Evolutionary conservation across 2,329 filamentous ascomycete species (phyloP).

Genomic region (Neopestalotiopsis clavispora): DNA sequence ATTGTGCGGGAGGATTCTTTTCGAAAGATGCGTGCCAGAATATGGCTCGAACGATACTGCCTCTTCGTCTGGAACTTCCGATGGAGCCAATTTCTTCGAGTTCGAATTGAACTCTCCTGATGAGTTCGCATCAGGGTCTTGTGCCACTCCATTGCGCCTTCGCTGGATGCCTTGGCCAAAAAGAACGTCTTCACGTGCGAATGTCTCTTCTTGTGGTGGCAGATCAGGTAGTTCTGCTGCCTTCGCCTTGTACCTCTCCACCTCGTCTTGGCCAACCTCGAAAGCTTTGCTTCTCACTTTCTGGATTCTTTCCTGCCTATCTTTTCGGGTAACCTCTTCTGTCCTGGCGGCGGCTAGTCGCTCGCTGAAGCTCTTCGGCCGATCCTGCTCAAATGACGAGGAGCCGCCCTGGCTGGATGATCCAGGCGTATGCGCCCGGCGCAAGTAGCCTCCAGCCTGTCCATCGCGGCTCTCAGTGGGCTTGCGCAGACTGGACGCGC

Average conservation of each 20-base stretch:
- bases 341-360: conserved; percentile 74
- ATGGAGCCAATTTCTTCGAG: conserved; percentile 32
- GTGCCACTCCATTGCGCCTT: conserved; percentile 47
- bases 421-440: conserved; percentile 46
- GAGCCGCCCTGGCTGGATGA: conserved; percentile 29
- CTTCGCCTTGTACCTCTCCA: conserved; percentile 63
- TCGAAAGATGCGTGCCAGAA: conserved; percentile 82
- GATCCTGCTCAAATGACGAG: conserved; percentile 34
- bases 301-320: conserved; percentile 57
- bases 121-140: conserved; percentile 25
- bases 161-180: conserved; percentile 40
- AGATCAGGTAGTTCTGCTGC: conserved; percentile 59
- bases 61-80: conserved; percentile 49
- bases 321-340: conserved; percentile 56
- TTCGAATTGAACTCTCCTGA: conserved; percentile 22
- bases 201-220: conserved; percentile 54
- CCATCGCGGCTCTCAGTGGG: conserved; percentile 31
- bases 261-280: conserved; percentile 59
- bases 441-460: conserved; percentile 45
- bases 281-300: conserved; percentile 61
- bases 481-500: conserved; percentile 60
- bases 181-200: conserved; percentile 68
- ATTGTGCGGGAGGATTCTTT: conserved; percentile 80
- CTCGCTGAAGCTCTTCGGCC: conserved; percentile 77
- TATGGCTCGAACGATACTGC: conserved; percentile 80